A percentile compares a stretch with the other conserved stretches of the same genome.
These are phyloP conservation scores for Iberis amara DNA, from an alignment of 441 rosid species.

Conservation along the genomic window DNA sequence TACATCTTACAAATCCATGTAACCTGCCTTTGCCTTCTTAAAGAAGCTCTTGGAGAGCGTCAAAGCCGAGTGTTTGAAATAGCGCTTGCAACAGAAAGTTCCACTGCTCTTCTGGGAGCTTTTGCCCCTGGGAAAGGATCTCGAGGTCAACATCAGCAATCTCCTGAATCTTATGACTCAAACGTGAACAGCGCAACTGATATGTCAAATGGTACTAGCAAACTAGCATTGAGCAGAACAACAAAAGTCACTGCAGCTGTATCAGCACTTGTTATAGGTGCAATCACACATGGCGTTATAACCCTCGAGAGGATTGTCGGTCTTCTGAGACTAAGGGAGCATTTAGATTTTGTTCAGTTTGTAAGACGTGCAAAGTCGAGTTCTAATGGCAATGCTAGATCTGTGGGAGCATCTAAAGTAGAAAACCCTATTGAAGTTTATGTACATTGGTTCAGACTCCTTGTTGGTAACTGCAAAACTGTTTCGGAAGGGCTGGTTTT, in stretches of 20 bases:
- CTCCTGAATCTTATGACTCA: conserved; percentile 75
- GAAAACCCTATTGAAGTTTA: conserved; percentile 67
- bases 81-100: conserved; percentile 92
- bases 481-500: conserved; percentile 80
- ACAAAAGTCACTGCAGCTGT: conserved; percentile 73
- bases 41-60: conserved; percentile 98
- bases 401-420: conserved; percentile 52
- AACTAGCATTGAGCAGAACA: conserved; percentile 45
- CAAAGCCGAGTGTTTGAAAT: conserved; percentile 93
- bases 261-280: conserved; percentile 82
- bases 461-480: conserved; percentile 86
- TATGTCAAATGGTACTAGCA: conserved; percentile 43
- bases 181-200: conserved; percentile 34
- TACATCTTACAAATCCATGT: conserved; percentile 73
- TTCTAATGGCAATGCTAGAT: conserved; percentile 77
- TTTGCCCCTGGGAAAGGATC: conserved; percentile 75
- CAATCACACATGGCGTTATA: conserved; percentile 81
- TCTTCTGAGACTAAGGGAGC: conserved; percentile 77
- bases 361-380: conserved; percentile 64
- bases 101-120: conserved; percentile 64
- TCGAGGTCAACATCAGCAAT: conserved; percentile 66
- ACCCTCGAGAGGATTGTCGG: conserved; percentile 92
- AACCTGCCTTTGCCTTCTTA: conserved; percentile 74
- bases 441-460: conserved; percentile 93
- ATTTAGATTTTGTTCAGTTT: conserved; percentile 82